Evolutionary conservation across 2,329 filamentous ascomycete genomes (phyloP).

Genomic region (Calonectria hongkongensis): DNA sequence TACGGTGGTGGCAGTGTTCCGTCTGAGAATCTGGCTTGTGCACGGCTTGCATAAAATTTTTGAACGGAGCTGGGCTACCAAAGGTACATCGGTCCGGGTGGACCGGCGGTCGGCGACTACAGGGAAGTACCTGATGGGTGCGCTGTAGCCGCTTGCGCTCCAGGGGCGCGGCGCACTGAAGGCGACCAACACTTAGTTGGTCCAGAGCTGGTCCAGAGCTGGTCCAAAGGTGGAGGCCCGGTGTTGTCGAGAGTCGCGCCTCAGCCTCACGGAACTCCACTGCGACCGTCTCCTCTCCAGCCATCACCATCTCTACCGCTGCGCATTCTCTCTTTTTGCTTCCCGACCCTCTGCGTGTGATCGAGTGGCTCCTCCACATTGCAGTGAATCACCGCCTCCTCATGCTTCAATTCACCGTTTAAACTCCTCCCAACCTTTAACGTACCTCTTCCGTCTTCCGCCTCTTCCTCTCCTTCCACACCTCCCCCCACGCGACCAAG

Average conservation of each 20-base stretch:
- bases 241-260: conserved; percentile 23
- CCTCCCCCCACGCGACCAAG: conserved; percentile 49
- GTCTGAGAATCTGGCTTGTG: conserved; percentile 6
- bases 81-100: conserved; percentile 24
- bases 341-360: not conserved
- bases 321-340: not conserved
- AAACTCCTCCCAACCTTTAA: too few relatives aligned
- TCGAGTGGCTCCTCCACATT: conserved; percentile 14
- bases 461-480: not conserved
- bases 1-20: conserved; percentile 12
- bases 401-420: conserved; percentile 8
- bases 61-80: conserved; percentile 5
- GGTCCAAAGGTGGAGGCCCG: conserved; percentile 21
- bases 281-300: conserved; percentile 19
- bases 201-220: conserved; percentile 12
- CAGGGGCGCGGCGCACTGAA: conserved; percentile 5
- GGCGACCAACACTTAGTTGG: not conserved
- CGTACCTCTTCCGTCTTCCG: not conserved
- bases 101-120: conserved; percentile 13
- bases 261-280: conserved; percentile 33
- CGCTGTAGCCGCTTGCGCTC: conserved; percentile 1
- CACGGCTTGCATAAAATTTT: conserved; percentile 23
- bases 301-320: conserved; percentile 27
- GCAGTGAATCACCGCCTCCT: not conserved
- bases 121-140: conserved; percentile 3